A percentile compares a stretch with the other conserved stretches of the same genome.
phyloP scores from a whole-genome alignment of 331 rosid species.

The Malus hybrid region DNA sequence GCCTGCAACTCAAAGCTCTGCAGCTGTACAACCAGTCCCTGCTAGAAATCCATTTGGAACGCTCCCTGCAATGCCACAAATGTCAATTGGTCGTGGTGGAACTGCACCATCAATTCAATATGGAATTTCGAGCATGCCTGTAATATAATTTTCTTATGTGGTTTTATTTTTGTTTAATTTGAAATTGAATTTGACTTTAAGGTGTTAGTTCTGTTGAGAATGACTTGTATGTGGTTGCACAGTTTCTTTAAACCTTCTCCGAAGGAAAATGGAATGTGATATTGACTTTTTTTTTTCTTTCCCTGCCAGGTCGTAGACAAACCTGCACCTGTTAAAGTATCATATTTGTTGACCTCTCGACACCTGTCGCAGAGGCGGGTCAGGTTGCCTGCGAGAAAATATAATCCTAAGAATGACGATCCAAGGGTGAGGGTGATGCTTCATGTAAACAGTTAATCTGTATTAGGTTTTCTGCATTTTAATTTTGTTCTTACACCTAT shows the following conservation, averaged over 20 bases:
- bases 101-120: slow-evolving; percentile 80
- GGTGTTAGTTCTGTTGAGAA: not conserved
- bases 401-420: slow-evolving; percentile 68
- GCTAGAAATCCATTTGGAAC: slow-evolving; percentile 81
- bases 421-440: slow-evolving; percentile 46
- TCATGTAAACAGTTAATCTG: not conserved
- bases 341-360: slow-evolving; percentile 78
- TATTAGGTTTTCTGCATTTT: not conserved
- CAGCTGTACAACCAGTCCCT: slow-evolving; percentile 54
- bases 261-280: not conserved
- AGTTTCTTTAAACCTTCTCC: slow-evolving; percentile 1
- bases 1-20: slow-evolving; percentile 46
- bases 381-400: slow-evolving; percentile 77
- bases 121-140: slow-evolving; percentile 99
- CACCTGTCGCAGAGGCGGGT: slow-evolving; percentile 83
- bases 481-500: slow-evolving; percentile 2
- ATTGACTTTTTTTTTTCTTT: not conserved
- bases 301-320: slow-evolving; percentile 58
- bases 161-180: not conserved
- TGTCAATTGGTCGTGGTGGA: slow-evolving; percentile 85
- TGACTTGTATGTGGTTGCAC: not conserved
- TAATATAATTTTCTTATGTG: slow-evolving; percentile 20
- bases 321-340: slow-evolving; percentile 71
- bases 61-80: slow-evolving; percentile 93
- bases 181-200: not conserved